Conservation (phyloP, 176 grass and related monocot species). For the Stipa capillata region DNA sequence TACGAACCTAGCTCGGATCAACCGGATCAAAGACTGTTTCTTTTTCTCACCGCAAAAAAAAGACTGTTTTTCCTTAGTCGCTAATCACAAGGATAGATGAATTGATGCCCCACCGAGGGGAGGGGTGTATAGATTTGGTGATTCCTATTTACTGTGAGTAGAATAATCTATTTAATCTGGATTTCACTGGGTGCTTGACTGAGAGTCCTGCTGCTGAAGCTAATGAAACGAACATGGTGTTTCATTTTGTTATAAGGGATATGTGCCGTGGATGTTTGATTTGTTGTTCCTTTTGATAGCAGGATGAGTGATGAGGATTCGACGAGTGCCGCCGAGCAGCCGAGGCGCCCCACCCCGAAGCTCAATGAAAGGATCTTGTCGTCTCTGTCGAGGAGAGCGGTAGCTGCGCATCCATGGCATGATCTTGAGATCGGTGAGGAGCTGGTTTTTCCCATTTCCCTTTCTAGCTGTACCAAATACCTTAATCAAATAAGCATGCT, state of each 20-base stretch:
- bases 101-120: background rate
- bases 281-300: background rate
- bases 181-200: background rate
- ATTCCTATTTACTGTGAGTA: background rate
- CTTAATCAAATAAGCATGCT: background rate
- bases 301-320: slow-evolving; percentile 36
- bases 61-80: too few relatives aligned
- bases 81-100: background rate
- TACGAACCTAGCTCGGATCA: background rate
- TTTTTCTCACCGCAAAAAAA: too few relatives aligned
- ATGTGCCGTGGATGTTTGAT: background rate
- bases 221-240: background rate
- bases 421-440: slow-evolving; percentile 18
- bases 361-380: slow-evolving; percentile 85
- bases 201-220: background rate
- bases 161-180: too few relatives aligned
- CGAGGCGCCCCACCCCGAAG: slow-evolving; percentile 23
- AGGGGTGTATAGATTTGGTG: too few relatives aligned
- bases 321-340: background rate
- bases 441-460: background rate
- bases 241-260: background rate
- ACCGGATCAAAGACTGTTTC: background rate
- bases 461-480: background rate
- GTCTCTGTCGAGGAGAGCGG: slow-evolving; percentile 65
- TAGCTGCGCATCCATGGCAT: slow-evolving; percentile 88